phyloP scores from a whole-genome alignment of 2,329 filamentous ascomycete genomes.

The Fusarium proliferatum region DNA sequence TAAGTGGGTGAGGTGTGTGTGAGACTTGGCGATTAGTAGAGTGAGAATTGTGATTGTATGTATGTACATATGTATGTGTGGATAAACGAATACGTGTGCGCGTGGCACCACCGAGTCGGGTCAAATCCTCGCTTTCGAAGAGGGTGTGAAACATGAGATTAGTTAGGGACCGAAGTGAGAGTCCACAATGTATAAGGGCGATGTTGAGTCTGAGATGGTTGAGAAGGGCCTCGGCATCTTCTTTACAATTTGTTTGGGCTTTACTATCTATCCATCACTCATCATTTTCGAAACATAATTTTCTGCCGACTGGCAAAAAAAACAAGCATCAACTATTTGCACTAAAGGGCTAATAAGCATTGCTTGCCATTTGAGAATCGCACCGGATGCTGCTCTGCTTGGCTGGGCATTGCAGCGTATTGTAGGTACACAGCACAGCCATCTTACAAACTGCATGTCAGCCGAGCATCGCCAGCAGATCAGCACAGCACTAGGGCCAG shows the following conservation, averaged over 20 bases:
- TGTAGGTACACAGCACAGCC: slow-evolving; percentile 35
- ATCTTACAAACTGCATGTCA: slow-evolving; percentile 33
- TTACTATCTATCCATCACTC: background rate
- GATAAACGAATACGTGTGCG: slow-evolving; percentile 31
- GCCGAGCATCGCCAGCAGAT: slow-evolving; percentile 38
- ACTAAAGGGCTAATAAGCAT: background rate
- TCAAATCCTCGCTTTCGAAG: slow-evolving; percentile 19
- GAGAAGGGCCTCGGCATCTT: background rate
- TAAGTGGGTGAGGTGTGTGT: slow-evolving; percentile 26
- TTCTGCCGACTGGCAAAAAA: background rate
- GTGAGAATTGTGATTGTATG: slow-evolving; percentile 21
- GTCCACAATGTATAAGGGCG: background rate
- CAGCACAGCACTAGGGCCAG: slow-evolving; percentile 30
- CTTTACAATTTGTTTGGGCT: background rate
- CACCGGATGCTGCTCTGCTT: background rate
- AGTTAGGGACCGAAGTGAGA: slow-evolving; percentile 2
- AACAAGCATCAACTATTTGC: slow-evolving; percentile 15
- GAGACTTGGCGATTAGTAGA: slow-evolving; percentile 26
- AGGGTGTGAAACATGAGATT: slow-evolving; percentile 35
- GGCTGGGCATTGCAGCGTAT: slow-evolving; percentile 7
- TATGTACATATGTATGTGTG: slow-evolving; percentile 1
- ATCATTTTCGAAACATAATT: background rate
- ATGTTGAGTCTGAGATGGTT: background rate
- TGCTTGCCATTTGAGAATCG: background rate
- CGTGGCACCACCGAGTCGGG: slow-evolving; percentile 35